Percentiles rank a stretch among this genome's conserved stretches.
phyloP scores from a whole-genome alignment of 805 yeast genomes.

The Nakazawaea ishiwadae region DNA sequence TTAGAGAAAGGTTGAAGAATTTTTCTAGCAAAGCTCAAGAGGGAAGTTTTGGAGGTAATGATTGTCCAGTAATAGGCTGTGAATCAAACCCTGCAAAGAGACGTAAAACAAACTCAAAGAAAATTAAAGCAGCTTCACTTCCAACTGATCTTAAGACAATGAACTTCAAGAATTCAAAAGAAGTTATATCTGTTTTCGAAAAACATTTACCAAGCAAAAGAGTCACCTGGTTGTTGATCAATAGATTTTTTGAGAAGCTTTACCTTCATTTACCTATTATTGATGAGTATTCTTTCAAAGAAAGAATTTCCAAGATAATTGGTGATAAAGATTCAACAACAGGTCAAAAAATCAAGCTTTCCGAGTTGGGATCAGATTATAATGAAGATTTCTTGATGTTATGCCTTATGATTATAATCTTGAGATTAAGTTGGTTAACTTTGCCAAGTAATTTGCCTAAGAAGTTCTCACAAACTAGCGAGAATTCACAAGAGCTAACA shows the following conservation, averaged over 20 bases:
- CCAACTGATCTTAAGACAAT: constrained; percentile 29
- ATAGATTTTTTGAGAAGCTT: constrained; percentile 52
- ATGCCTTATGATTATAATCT: constrained; percentile 46
- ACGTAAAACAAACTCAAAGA: constrained; percentile 12
- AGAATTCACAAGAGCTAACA: constrained; percentile 22
- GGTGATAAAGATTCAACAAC: constrained; percentile 32
- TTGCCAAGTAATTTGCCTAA: constrained; percentile 38
- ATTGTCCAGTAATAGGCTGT: constrained; percentile 18
- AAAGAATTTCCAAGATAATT: constrained; percentile 37
- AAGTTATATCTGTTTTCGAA: constrained; percentile 34
- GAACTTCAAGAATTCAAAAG: constrained; percentile 36
- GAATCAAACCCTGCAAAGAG: constrained; percentile 10
- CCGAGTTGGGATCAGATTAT: constrained; percentile 26
- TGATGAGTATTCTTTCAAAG: constrained; percentile 50
- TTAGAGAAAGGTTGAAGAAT: constrained; percentile 22
- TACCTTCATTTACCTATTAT: constrained; percentile 65
- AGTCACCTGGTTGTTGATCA: constrained; percentile 51
- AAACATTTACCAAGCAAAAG: constrained; percentile 48
- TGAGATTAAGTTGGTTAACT: constrained; percentile 53
- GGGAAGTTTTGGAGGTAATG: background rate
- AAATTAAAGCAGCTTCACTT: constrained; percentile 17
- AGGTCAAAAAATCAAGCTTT: constrained; percentile 24
- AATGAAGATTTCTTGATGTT: constrained; percentile 42
- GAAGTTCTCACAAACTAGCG: constrained; percentile 13
- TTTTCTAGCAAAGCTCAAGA: constrained; percentile 4